Evolutionary conservation across 208 protist species (phyloP).

Genomic region (Strigomonas culicis): DNA sequence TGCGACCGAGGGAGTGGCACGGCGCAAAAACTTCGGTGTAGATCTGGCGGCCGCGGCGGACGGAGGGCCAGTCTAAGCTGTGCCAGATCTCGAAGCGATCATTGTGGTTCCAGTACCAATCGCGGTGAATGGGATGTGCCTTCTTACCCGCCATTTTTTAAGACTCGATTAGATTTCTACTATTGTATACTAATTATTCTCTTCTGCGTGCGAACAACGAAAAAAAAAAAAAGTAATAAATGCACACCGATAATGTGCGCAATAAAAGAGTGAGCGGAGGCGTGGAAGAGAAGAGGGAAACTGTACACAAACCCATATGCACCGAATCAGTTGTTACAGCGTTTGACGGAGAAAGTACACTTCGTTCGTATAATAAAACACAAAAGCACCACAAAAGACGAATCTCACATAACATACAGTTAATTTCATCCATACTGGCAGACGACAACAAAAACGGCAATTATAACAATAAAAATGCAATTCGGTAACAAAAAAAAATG

Average conservation of each 20-base stretch:
- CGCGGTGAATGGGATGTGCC: slow-evolving; percentile 80
- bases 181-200: slow-evolving; percentile 20
- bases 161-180: slow-evolving; percentile 14
- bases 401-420: too few species aligned
- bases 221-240: slow-evolving; percentile 3
- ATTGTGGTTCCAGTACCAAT: slow-evolving; percentile 91
- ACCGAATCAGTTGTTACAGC: too few species aligned
- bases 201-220: not conserved
- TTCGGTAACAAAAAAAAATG: not conserved
- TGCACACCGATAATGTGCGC: too few species aligned
- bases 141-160: slow-evolving; percentile 77
- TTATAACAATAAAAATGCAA: slow-evolving; percentile 1
- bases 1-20: slow-evolving; percentile 95
- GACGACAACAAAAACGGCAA: too few species aligned
- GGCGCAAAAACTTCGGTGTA: slow-evolving; percentile 97
- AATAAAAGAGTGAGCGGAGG: too few species aligned
- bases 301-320: too few species aligned
- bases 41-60: slow-evolving; percentile 96
- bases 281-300: too few species aligned
- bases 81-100: slow-evolving; percentile 87
- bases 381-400: too few species aligned
- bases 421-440: too few species aligned
- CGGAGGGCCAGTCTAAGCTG: slow-evolving; percentile 88
- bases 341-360: too few species aligned
- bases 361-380: too few species aligned